Percentiles rank a stretch among this genome's conserved stretches.
These are phyloP conservation scores for Dalbergia oliveri DNA, from an alignment of 306 rosid species.

Conservation along the genomic window DNA sequence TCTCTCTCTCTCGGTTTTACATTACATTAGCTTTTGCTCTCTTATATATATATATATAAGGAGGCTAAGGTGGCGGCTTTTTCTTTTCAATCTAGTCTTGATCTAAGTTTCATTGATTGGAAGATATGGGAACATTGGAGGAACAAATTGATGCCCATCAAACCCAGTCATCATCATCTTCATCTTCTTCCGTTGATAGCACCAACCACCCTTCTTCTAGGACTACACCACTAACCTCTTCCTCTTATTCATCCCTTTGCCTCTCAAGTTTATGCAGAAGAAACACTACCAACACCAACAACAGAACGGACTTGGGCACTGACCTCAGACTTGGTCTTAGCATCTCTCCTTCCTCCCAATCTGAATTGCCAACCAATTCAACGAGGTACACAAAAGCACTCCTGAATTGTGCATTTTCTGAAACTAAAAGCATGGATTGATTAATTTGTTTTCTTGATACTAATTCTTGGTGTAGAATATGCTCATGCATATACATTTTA, in stretches of 20 bases:
- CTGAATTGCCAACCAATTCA: constrained; percentile 41
- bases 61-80: constrained; percentile 51
- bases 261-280: constrained; percentile 41
- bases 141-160: constrained; percentile 41
- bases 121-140: constrained; percentile 52
- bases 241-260: constrained; percentile 43
- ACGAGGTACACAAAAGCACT: constrained; percentile 37
- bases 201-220: background rate
- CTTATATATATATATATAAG: constrained; percentile 36
- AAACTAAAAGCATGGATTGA: constrained; percentile 12
- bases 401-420: background rate
- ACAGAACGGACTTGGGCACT: constrained; percentile 57
- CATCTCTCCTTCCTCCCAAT: constrained; percentile 46
- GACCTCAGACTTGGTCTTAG: constrained; percentile 62
- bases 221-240: constrained; percentile 17
- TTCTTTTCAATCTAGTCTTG: constrained; percentile 40
- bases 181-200: constrained; percentile 60
- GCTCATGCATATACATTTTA: constrained; percentile 25
- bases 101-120: constrained; percentile 45
- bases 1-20: background rate
- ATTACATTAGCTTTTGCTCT: constrained; percentile 10
- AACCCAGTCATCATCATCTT: constrained; percentile 56
- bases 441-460: background rate
- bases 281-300: background rate
- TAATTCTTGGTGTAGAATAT: background rate